Conservation (phyloP, 2,329 filamentous ascomycete species). For the Phoma sp. region DNA sequence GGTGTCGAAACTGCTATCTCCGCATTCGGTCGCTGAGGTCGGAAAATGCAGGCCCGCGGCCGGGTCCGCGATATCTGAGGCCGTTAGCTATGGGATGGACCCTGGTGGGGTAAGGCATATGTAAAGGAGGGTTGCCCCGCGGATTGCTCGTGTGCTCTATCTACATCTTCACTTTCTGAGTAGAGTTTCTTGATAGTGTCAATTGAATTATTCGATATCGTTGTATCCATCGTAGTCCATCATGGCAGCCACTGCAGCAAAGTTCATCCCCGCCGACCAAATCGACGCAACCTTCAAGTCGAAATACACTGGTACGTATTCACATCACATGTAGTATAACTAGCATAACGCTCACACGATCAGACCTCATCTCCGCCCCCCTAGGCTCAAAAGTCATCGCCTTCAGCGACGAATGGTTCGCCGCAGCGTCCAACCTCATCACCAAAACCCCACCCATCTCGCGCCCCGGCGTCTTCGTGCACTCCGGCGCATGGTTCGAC, state of each 20-base stretch:
- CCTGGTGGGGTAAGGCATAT: slow-evolving; percentile 3
- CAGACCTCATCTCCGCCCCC: slow-evolving; percentile 61
- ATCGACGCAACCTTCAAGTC: slow-evolving; percentile 64
- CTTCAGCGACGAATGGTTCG: slow-evolving; percentile 69
- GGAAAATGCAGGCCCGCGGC: slow-evolving; percentile 1
- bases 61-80: not conserved
- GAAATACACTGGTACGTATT: slow-evolving; percentile 57
- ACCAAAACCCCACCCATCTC: slow-evolving; percentile 64
- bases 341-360: no score
- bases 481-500: slow-evolving; percentile 70
- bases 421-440: slow-evolving; percentile 64
- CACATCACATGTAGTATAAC: not conserved
- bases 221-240: no score
- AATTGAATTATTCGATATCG: no score
- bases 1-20: slow-evolving; percentile 7
- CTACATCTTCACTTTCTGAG: not conserved
- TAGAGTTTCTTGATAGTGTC: no score
- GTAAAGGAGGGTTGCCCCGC: slow-evolving; percentile 2
- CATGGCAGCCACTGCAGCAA: slow-evolving; percentile 25
- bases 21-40: not conserved
- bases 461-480: slow-evolving; percentile 65
- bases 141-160: not conserved
- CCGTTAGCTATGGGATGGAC: not conserved
- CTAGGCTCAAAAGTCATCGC: slow-evolving; percentile 62
- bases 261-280: slow-evolving; percentile 54